Conservation (phyloP, 2,329 filamentous ascomycete genomes). For the Fusarium sp. region DNA sequence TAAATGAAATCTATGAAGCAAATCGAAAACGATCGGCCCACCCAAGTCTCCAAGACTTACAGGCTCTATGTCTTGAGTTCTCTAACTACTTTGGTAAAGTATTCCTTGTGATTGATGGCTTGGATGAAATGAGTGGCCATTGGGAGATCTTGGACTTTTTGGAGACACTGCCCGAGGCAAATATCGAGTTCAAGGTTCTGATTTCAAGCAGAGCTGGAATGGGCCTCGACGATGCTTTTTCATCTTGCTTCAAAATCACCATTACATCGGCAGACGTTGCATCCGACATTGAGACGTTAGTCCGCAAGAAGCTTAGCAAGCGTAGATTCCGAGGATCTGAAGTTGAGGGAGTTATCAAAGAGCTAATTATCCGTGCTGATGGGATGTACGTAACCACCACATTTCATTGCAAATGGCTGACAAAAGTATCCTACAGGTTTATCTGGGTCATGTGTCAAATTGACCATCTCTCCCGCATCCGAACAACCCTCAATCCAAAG, state of each 20-base stretch:
- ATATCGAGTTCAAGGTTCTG: background rate
- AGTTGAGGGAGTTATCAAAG: background rate
- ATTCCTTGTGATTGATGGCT: background rate
- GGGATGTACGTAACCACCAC: background rate
- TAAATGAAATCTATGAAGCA: background rate
- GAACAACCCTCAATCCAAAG: background rate
- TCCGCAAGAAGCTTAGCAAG: background rate
- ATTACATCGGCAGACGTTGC: background rate
- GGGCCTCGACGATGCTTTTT: background rate
- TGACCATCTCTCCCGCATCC: background rate
- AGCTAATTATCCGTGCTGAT: background rate
- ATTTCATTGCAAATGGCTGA: no score
- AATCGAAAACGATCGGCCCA: background rate
- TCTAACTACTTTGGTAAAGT: background rate
- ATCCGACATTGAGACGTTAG: background rate
- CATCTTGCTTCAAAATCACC: background rate
- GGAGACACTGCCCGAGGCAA: background rate
- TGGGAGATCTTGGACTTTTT: background rate
- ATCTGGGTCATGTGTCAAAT: background rate
- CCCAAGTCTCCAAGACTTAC: background rate
- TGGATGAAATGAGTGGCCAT: background rate
- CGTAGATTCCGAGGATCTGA: background rate
- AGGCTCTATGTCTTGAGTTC: accelerated
- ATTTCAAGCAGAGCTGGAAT: background rate
- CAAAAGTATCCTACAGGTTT: background rate